phyloP scores from a whole-genome alignment of 1,284 basidiomycete species.

The Nidula niveotomentosa region DNA sequence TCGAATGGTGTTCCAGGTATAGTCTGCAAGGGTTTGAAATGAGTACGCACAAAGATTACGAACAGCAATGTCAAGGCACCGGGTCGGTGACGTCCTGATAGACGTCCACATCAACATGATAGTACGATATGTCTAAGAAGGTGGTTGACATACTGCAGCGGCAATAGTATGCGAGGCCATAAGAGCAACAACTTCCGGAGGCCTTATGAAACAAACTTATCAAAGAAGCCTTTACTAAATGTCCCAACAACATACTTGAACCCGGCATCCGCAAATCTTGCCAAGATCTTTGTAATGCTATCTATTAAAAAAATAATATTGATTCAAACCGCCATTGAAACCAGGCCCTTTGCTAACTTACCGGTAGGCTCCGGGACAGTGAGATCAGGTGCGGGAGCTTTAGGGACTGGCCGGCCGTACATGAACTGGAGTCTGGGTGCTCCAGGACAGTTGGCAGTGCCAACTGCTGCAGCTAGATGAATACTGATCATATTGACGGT shows the following conservation, averaged over 20 bases:
- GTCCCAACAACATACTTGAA: conserved; percentile 11
- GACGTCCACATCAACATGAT: not conserved
- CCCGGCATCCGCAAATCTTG: conserved; percentile 30
- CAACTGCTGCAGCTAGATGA: conserved; percentile 34
- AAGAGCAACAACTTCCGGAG: conserved; percentile 28
- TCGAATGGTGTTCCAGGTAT: conserved; percentile 30
- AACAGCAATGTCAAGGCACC: not conserved
- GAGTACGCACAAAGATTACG: not conserved
- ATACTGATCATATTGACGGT: conserved; percentile 12
- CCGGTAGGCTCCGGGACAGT: conserved; percentile 32
- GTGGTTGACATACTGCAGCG: conserved; percentile 8
- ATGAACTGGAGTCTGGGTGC: conserved; percentile 28
- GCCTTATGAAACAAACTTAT: not conserved
- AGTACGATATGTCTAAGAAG: not conserved
- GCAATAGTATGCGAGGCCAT: conserved; percentile 24
- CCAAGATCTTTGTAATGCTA: conserved; percentile 28
- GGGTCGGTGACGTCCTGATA: conserved; percentile 14
- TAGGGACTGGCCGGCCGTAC: conserved; percentile 26
- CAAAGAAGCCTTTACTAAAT: not conserved
- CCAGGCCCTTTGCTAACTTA: not conserved
- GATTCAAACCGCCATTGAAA: not conserved
- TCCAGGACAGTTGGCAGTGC: conserved; percentile 32
- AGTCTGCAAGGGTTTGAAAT: not conserved
- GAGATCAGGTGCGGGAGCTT: conserved; percentile 28
- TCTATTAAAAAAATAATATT: conserved; percentile 8